Conservation (phyloP, 2,329 filamentous ascomycete species). For the Monosporascus sp. region DNA sequence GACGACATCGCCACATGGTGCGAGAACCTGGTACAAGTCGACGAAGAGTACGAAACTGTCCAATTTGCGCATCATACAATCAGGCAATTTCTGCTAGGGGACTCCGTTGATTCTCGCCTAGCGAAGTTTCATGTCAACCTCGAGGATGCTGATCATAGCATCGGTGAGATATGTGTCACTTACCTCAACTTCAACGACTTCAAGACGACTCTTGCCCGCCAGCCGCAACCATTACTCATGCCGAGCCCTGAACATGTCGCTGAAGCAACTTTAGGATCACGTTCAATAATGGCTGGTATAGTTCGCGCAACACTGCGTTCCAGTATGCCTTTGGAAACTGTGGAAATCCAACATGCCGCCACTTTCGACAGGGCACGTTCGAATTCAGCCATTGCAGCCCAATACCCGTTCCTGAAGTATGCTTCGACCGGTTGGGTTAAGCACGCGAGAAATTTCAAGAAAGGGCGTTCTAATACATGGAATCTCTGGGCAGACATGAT, state of each 20-base stretch:
- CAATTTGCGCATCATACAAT: conserved; percentile 21
- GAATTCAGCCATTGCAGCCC: too few relatives aligned
- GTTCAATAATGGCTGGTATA: background rate
- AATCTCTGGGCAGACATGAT: conserved; percentile 1
- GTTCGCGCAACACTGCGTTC: background rate
- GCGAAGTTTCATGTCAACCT: conserved; percentile 19
- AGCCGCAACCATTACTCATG: background rate
- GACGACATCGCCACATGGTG: conserved; percentile 10
- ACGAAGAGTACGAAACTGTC: conserved; percentile 11
- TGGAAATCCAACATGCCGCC: background rate
- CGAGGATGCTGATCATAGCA: conserved; percentile 19
- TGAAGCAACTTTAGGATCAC: background rate
- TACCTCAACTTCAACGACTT: conserved; percentile 37
- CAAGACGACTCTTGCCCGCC: conserved; percentile 31
- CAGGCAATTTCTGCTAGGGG: conserved; percentile 19
- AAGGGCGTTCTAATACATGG: conserved; percentile 3
- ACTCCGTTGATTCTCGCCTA: background rate
- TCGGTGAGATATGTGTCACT: conserved; percentile 33
- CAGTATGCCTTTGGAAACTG: background rate
- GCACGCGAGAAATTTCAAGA: conserved; percentile 7
- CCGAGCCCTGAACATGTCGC: background rate
- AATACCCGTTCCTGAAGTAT: conserved; percentile 8
- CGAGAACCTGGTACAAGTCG: conserved; percentile 13
- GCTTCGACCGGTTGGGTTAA: conserved; percentile 7
- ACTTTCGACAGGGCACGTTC: too few relatives aligned